Percentiles rank a stretch among this genome's conserved stretches.
Conservation (phyloP, 1,139 yeast genomes). For the Chernovozyma aurita region DNA sequence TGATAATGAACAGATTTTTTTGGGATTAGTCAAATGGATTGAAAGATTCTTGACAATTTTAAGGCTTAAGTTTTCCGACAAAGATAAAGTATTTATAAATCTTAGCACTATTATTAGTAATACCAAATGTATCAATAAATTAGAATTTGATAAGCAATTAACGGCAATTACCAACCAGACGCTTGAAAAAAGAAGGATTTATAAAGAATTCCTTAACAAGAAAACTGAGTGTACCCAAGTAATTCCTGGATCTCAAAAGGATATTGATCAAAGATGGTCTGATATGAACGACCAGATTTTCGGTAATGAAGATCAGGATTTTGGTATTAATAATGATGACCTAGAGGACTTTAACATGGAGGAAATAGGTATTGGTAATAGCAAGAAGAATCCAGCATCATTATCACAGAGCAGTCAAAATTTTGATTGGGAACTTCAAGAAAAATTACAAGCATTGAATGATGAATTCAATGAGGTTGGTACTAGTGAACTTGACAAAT, state of each 20-base stretch:
- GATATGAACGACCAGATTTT: conserved; percentile 40
- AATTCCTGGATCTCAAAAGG: conserved; percentile 21
- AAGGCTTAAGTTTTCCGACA: conserved; percentile 56
- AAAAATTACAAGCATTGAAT: conserved; percentile 15
- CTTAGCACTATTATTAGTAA: conserved; percentile 13
- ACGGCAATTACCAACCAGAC: conserved; percentile 25
- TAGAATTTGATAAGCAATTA: conserved; percentile 27
- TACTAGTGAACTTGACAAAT: conserved; percentile 26
- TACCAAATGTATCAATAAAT: conserved; percentile 16
- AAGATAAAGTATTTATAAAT: conserved; percentile 29
- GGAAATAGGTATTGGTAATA: conserved; percentile 16
- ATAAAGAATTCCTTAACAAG: conserved; percentile 29
- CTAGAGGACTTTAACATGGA: conserved; percentile 52
- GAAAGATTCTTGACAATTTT: conserved; percentile 53
- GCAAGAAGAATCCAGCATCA: conserved; percentile 7
- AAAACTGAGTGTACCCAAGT: conserved; percentile 11
- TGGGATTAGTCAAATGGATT: conserved; percentile 66
- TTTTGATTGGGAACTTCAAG: conserved; percentile 12
- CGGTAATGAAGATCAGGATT: conserved; percentile 39
- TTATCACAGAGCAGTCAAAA: conserved; percentile 25
- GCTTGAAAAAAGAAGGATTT: conserved; percentile 26
- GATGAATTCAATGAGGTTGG: conserved; percentile 10
- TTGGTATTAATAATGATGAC: conserved; percentile 60
- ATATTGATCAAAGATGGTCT: conserved; percentile 48
- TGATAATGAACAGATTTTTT: conserved; percentile 69